phyloP scores from a whole-genome alignment of 768 basidiomycete species.

The Leucosporidium yakuticum region DNA sequence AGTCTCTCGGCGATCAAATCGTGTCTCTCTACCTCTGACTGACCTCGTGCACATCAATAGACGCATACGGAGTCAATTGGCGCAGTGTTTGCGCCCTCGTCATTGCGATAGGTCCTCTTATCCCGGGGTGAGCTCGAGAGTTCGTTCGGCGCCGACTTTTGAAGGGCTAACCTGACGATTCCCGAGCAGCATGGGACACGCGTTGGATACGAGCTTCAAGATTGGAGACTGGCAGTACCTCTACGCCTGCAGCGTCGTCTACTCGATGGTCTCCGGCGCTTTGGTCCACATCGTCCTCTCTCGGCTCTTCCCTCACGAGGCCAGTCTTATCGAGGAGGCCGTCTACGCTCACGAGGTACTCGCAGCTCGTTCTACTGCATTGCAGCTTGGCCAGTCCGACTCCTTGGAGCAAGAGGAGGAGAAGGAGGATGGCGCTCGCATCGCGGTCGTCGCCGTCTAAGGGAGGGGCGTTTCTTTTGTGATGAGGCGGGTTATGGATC shows the following conservation, averaged over 20 bases:
- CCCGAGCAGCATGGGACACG: neutral
- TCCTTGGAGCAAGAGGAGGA: too few relatives aligned
- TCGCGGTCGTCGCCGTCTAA: too few relatives aligned
- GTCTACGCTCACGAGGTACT: conserved; percentile 23
- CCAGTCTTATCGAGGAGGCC: conserved; percentile 25
- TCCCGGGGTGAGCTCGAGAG: neutral
- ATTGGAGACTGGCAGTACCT: neutral
- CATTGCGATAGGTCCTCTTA: neutral
- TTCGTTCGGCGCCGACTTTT: too few relatives aligned
- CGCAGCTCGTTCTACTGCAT: neutral
- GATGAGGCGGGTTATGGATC: too few relatives aligned
- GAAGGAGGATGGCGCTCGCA: too few relatives aligned
- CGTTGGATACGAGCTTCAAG: neutral
- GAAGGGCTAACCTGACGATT: too few relatives aligned
- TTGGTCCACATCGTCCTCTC: conserved; percentile 19
- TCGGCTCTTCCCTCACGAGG: conserved; percentile 21
- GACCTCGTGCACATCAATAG: neutral
- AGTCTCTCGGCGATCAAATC: neutral
- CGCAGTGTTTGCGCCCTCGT: neutral
- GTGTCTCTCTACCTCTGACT: neutral
- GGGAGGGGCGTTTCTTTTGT: too few relatives aligned
- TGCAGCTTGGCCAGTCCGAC: too few relatives aligned
- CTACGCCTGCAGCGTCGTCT: neutral
- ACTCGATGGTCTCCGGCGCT: neutral
- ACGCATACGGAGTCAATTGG: neutral